These are phyloP conservation scores for Trichoderma breve DNA, from an alignment of 2,329 filamentous ascomycete genomes.

Conservation along the genomic window DNA sequence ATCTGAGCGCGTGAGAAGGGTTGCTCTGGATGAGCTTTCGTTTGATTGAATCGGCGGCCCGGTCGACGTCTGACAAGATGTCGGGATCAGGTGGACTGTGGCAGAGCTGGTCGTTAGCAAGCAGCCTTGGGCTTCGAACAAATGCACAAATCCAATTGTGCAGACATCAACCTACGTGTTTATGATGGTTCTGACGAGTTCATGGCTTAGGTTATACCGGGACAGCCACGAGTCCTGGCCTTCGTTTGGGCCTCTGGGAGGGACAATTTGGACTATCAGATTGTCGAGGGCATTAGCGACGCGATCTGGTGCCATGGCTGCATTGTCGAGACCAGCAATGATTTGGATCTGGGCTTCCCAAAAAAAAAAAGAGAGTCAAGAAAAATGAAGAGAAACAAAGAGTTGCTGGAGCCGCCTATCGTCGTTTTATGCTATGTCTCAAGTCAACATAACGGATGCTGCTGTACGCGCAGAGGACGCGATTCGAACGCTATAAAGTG, in stretches of 20 bases:
- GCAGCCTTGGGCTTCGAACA: neutral
- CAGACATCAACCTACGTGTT: constrained; percentile 43
- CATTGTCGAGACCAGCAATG: constrained; percentile 41
- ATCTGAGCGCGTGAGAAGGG: constrained; percentile 73
- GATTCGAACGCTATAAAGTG: constrained; percentile 9
- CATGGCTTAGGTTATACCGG: constrained; percentile 62
- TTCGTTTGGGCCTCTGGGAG: constrained; percentile 58
- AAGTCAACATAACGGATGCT: neutral
- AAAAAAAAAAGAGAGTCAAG: neutral
- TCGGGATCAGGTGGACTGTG: constrained; percentile 50
- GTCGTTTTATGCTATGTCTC: neutral
- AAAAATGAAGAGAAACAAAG: neutral
- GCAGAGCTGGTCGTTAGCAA: neutral
- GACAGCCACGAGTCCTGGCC: constrained; percentile 66
- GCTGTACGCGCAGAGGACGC: constrained; percentile 14
- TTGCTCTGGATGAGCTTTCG: constrained; percentile 79
- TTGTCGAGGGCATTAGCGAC: constrained; percentile 77
- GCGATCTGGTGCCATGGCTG: constrained; percentile 61
- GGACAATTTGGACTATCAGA: constrained; percentile 72
- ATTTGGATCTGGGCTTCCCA: neutral
- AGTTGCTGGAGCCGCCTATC: neutral
- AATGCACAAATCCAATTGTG: neutral
- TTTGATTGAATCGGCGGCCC: constrained; percentile 90
- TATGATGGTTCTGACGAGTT: constrained; percentile 50
- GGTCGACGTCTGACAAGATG: constrained; percentile 73